Evolutionary conservation across 208 protist genomes (phyloP).

Genomic region (Blastocrithidia nonstop): DNA sequence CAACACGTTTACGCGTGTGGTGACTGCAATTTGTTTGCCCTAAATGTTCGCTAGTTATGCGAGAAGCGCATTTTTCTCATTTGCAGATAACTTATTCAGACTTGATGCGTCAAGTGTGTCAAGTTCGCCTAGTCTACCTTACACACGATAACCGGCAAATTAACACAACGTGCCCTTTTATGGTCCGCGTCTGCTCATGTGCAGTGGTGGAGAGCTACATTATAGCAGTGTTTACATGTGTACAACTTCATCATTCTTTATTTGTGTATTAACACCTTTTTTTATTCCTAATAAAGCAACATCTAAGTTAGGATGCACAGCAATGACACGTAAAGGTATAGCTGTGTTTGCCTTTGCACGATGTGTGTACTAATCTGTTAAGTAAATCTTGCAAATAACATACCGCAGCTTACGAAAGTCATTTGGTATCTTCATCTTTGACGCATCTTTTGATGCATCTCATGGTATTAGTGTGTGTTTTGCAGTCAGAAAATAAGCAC

Average conservation of each 20-base stretch:
- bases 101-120: conserved; percentile 61
- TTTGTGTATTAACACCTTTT: not conserved
- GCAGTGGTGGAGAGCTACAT: conserved; percentile 1
- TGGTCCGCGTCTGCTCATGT: too few species aligned
- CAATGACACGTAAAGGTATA: conserved; percentile 17
- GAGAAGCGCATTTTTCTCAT: conserved; percentile 31
- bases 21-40: conserved; percentile 25
- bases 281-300: conserved; percentile 38
- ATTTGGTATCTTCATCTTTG: conserved; percentile 51
- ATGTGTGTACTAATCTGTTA: conserved; percentile 7
- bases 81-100: conserved; percentile 23
- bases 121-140: conserved; percentile 36
- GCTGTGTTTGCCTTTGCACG: conserved; percentile 8
- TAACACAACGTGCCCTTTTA: not conserved
- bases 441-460: conserved; percentile 32
- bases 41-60: conserved; percentile 33
- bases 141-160: conserved; percentile 42
- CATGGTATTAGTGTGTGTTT: conserved; percentile 72
- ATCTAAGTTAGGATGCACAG: conserved; percentile 38
- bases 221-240: conserved; percentile 5
- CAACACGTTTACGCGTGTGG: conserved; percentile 18
- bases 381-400: conserved; percentile 35
- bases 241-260: not conserved
- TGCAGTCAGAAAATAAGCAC: conserved; percentile 40
- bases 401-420: conserved; percentile 60